Conservation (phyloP, 495 filamentous ascomycete genomes). For the Pseudotulostoma volvatum region DNA sequence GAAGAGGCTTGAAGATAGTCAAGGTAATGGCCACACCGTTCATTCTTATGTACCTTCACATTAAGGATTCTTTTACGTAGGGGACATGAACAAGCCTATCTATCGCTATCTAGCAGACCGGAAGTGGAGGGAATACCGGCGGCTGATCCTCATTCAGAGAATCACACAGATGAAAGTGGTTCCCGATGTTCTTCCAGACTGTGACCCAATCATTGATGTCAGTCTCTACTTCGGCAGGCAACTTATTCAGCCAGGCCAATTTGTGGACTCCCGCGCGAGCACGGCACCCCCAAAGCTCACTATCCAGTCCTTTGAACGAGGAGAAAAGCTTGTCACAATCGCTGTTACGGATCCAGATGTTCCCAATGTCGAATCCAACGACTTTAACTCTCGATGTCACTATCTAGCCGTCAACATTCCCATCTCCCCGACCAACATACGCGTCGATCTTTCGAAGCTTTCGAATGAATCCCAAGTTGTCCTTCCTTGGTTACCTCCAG, state of each 20-base stretch:
- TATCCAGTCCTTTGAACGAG: conserved; percentile 69
- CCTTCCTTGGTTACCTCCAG: conserved; percentile 70
- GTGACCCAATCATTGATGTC: conserved; percentile 66
- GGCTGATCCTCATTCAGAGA: conserved; percentile 63
- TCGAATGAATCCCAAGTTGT: conserved; percentile 44
- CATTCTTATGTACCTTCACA: conserved; percentile 1
- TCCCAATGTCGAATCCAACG: conserved; percentile 58
- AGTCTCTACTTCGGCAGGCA: conserved; percentile 57
- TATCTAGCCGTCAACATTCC: conserved; percentile 60
- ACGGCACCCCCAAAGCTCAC: conserved; percentile 54
- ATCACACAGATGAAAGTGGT: conserved; percentile 77
- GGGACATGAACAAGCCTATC: conserved; percentile 90
- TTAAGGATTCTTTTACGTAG: conserved; percentile 24
- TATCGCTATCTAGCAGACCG: conserved; percentile 79
- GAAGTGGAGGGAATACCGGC: conserved; percentile 73
- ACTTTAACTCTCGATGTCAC: conserved; percentile 66
- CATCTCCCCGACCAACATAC: conserved; percentile 37
- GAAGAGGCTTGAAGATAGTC: conserved; percentile 84
- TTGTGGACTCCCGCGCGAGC: conserved; percentile 54
- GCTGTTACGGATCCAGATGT: conserved; percentile 85
- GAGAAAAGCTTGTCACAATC: conserved; percentile 65
- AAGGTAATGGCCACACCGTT: conserved; percentile 37
- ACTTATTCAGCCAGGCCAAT: conserved; percentile 55
- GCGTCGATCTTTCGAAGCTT: conserved; percentile 35
- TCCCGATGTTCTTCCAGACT: conserved; percentile 78